Base-by-base conservation (phyloP, 225 moss, liverwort and hornwort genomes). In the Polytrichum commune region DNA sequence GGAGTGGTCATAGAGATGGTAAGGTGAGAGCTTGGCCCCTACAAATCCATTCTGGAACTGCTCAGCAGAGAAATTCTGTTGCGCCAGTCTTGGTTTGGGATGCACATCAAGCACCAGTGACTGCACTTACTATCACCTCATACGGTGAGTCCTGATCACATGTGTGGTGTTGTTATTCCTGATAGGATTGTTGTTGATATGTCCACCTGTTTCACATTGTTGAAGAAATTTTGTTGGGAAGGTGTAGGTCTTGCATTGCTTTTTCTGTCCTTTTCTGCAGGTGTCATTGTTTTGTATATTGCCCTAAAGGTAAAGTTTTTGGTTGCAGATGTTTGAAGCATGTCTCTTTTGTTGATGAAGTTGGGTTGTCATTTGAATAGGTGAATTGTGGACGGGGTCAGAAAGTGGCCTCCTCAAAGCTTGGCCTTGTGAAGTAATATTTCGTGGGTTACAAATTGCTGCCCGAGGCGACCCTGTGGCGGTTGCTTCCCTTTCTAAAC, bases 1-100 rank as follows among this genome's bases (percentile, higher is more conserved):
- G 98, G 98, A 95, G 92, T 74, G 98, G 98, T 27, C 95, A 95
- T 63, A 89, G 81, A 65, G 95, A 98, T 84, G 95, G 98, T 53
- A 95, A 88, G 67, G 71, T 95, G 61, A 87, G 86, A 75, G 84
- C 90, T 61, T 98, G 98, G 98, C 76, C 91, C 28, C 83, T 80
- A 64, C 71, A 74, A 56, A 69, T 81, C 66, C 56, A 72, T 18
- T 62, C 53, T 29, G 77, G 69, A 63, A 81, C 79, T 22, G 46
- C 76, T 54, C 80, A 64, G 61, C 85, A 77, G 66, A 77, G 86
- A 67, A 81, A 83, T 65, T 71, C 80, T 16, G 73, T 78, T 81
- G 73, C 83, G 60, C 81, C 90, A 35, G 79, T 20, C 60, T 76
- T 95, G 72, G 77, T 77, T 53, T 93, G 92, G 81, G 82, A 93